These are phyloP conservation scores for Collariella sp. DNA, from an alignment of 495 filamentous ascomycete species.

Conservation along the genomic window DNA sequence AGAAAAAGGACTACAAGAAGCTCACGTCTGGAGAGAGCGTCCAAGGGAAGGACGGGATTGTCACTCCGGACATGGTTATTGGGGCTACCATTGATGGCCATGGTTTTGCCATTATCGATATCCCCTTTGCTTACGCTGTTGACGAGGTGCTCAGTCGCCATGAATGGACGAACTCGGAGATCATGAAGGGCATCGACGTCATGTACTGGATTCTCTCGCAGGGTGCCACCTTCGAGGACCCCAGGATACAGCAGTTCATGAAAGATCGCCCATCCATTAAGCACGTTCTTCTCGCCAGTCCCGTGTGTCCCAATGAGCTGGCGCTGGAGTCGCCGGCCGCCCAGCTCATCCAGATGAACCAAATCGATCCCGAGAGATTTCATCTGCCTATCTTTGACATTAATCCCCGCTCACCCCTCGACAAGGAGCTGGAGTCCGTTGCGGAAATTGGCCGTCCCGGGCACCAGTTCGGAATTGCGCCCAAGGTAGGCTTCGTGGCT, in stretches of 20 bases:
- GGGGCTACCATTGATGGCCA: constrained; percentile 26
- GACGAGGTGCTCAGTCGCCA: constrained; percentile 53
- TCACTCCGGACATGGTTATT: constrained; percentile 49
- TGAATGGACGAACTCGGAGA: constrained; percentile 60
- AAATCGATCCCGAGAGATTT: constrained; percentile 62
- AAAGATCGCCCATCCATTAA: constrained; percentile 46
- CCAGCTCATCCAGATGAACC: constrained; percentile 55
- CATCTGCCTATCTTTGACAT: constrained; percentile 54
- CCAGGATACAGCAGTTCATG: constrained; percentile 60
- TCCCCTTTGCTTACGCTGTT: constrained; percentile 62
- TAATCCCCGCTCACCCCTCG: constrained; percentile 13
- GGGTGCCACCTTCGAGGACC: constrained; percentile 50
- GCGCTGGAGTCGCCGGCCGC: constrained; percentile 53
- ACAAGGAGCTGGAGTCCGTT: constrained; percentile 4
- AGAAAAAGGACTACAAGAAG: constrained; percentile 40
- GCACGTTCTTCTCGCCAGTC: constrained; percentile 67
- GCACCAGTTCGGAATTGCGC: constrained; percentile 55
- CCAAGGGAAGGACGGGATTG: constrained; percentile 45
- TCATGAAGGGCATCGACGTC: constrained; percentile 57
- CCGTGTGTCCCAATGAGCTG: constrained; percentile 64
- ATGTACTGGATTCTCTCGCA: constrained; percentile 76
- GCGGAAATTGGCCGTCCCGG: constrained; percentile 25
- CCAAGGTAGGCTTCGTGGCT: constrained; percentile 47
- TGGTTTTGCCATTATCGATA: constrained; percentile 71
- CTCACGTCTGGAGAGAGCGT: constrained; percentile 47